phyloP scores from a whole-genome alignment of 2,329 filamentous ascomycete species.

The Trichoderma koningiopsis region DNA sequence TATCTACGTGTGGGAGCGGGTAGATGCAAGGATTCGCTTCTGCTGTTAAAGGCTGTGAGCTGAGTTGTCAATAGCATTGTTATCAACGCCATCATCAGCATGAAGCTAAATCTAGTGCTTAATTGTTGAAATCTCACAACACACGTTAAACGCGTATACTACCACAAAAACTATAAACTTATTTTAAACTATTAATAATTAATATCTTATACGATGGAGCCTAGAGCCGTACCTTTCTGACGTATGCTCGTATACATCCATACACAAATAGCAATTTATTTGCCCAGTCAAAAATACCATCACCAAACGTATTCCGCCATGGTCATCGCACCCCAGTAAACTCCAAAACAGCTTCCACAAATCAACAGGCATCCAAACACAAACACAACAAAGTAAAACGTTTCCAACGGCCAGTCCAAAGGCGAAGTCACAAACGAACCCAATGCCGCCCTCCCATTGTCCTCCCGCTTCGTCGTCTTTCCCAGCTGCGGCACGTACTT shows the following conservation, averaged over 20 bases:
- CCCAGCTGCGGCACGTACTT: constrained; percentile 37
- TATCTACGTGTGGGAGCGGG: background rate
- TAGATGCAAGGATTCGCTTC: background rate
- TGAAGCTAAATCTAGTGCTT: background rate
- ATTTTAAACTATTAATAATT: background rate
- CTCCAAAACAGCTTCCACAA: background rate
- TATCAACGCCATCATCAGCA: too few relatives aligned
- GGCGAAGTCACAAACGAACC: constrained; percentile 17
- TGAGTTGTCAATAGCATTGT: too few relatives aligned
- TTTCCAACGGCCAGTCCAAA: constrained; percentile 32
- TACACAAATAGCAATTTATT: background rate
- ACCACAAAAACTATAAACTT: background rate
- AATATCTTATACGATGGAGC: background rate
- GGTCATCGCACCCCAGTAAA: background rate
- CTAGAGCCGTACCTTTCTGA: background rate
- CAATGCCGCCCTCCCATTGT: constrained; percentile 24
- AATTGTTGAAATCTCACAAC: background rate
- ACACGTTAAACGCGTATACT: background rate
- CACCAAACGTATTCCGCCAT: background rate
- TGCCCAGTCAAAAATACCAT: background rate
- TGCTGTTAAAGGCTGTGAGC: too few relatives aligned
- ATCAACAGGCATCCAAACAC: constrained; percentile 25
- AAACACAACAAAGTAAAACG: constrained; percentile 33
- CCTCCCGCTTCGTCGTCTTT: constrained; percentile 31
- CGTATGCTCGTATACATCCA: background rate